phyloP scores from a whole-genome alignment of 208 protist species.

The Naegleria gruberi region DNA sequence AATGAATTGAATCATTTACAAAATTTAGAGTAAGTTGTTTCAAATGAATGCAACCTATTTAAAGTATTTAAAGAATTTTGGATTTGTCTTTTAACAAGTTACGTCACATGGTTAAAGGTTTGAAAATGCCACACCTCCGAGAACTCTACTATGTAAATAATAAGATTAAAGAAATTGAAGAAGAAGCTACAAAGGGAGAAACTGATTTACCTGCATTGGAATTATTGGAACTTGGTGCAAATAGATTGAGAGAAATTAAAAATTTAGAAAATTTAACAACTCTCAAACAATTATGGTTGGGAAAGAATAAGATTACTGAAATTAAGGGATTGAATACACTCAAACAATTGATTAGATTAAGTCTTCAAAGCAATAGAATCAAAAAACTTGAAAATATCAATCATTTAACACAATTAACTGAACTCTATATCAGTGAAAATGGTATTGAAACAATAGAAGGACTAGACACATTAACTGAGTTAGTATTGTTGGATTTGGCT shows the following conservation, averaged over 20 bases:
- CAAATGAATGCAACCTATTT: slow-evolving; percentile 11
- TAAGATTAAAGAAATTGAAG: slow-evolving; percentile 67
- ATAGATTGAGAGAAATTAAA: slow-evolving; percentile 67
- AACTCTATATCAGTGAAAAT: slow-evolving; percentile 36
- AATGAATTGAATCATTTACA: not conserved
- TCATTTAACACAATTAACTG: slow-evolving; percentile 34
- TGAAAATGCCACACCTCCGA: slow-evolving; percentile 56
- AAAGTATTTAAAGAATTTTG: slow-evolving; percentile 62
- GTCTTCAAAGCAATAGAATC: slow-evolving; percentile 73
- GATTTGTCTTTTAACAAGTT: slow-evolving; percentile 81
- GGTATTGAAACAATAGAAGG: slow-evolving; percentile 45
- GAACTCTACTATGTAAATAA: slow-evolving; percentile 79
- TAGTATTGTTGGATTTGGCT: slow-evolving; percentile 71
- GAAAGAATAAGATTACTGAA: slow-evolving; percentile 74
- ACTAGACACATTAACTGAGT: slow-evolving; percentile 61
- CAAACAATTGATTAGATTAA: slow-evolving; percentile 51
- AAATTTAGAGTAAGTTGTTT: slow-evolving; percentile 22
- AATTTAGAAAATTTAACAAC: slow-evolving; percentile 49
- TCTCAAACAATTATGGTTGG: slow-evolving; percentile 69
- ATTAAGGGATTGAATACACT: slow-evolving; percentile 50
- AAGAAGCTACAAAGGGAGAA: slow-evolving; percentile 42
- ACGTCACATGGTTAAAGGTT: slow-evolving; percentile 55
- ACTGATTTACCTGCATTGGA: slow-evolving; percentile 62
- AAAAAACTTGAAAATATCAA: slow-evolving; percentile 57
- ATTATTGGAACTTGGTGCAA: slow-evolving; percentile 72